Base-by-base conservation (phyloP, 2,329 filamentous ascomycete species). In the Niveomyces coronatus region DNA sequence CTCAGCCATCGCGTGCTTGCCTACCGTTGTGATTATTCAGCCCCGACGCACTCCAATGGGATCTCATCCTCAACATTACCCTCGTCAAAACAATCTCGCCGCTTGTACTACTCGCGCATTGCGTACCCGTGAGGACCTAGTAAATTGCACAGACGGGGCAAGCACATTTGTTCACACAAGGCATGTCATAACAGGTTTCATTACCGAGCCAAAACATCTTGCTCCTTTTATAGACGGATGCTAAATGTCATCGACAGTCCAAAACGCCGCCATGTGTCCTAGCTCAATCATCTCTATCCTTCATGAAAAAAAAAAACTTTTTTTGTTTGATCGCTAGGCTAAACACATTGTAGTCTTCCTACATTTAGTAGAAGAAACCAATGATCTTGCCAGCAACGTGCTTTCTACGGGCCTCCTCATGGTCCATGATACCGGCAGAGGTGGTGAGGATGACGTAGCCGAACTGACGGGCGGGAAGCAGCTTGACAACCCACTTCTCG, bases 401-500 rank as follows among this genome's bases (percentile, higher is more conserved):
- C 82, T 96, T 96, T 68, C 91, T 79, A 64, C 91, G 78, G 55
- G 91, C 91, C 81, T 98, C 91, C 78, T 98, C 91, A 76, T 98
- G 91, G 76, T 98, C 91, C 89, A 98, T 96, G 70, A 98, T 98
- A 68, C 91, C 91, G 50, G 91, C 87, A 45, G 88, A 95, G 70
- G 91, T 98, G 68, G 91, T 98, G 60, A 98, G 83, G 70, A 98
- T 87, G 62, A 98, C 86, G 74, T 87, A 95, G 62, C 91, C 91
- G 78, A 98, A 98, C 74, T 98, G 91, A 95, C 91, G 91, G 53
- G 91, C 88, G 53, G 91, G 91, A 50, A 98, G 80, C 63, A 98
- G 84, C 81, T 94, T 94, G 73, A 94, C 86, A 58, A 96, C 87
- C 91, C 91, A 98, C 79, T 96, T 95, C 85, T 98, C 91, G 63